Percentiles rank a stretch among this genome's conserved stretches.
Evolutionary conservation across 2,329 filamentous ascomycete genomes (phyloP).

Genomic region (Leptographium wingfieldii): DNA sequence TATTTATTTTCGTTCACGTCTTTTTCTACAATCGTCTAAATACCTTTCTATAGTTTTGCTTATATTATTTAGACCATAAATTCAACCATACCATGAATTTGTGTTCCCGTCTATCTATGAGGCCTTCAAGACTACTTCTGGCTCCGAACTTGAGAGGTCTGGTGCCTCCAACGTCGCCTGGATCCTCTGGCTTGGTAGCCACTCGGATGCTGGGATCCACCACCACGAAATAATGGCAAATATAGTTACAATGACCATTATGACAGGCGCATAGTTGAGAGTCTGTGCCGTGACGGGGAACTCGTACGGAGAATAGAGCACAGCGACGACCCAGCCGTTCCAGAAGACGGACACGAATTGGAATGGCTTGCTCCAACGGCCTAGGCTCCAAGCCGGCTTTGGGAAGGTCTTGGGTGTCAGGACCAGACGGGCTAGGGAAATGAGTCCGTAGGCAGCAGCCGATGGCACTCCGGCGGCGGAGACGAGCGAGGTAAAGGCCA

Average conservation of each 20-base stretch:
- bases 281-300: slow-evolving; percentile 5
- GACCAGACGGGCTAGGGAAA: neutral
- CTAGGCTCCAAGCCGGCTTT: slow-evolving; percentile 7
- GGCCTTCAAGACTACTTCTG: too few relatives aligned
- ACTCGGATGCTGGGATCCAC: slow-evolving; percentile 4
- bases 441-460: slow-evolving; percentile 7
- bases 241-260: slow-evolving; percentile 8
- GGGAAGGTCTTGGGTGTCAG: slow-evolving; percentile 7
- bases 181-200: slow-evolving; percentile 8
- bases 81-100: too few relatives aligned
- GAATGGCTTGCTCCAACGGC: slow-evolving; percentile 7
- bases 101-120: too few relatives aligned
- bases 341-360: slow-evolving; percentile 5
- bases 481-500: slow-evolving; percentile 9
- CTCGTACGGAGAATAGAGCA: slow-evolving; percentile 7
- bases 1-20: too few relatives aligned
- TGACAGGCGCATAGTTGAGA: slow-evolving; percentile 9
- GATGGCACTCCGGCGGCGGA: slow-evolving; percentile 7
- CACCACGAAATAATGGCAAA: slow-evolving; percentile 7
- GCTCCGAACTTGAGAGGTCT: neutral
- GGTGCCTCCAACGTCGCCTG: slow-evolving; percentile 4
- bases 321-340: slow-evolving; percentile 7
- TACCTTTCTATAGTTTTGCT: too few relatives aligned
- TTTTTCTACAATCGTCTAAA: too few relatives aligned
- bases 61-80: too few relatives aligned